Evolutionary conservation across 2,329 filamentous ascomycete genomes (phyloP).

Genomic region (Penicillium corylophilum): DNA sequence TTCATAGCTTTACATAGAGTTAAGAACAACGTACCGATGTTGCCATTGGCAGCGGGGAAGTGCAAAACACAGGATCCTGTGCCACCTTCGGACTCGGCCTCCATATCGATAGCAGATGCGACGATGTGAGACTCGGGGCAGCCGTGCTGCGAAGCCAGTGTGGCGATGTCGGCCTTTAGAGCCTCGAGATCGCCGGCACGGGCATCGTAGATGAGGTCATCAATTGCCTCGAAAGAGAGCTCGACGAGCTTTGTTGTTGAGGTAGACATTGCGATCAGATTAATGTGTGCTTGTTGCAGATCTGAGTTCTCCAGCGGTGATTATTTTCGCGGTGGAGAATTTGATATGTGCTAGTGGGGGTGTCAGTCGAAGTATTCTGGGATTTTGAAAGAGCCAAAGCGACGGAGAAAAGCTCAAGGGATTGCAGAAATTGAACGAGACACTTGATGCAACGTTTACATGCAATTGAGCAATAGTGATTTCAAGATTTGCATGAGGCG

Average conservation of each 20-base stretch:
- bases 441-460: neutral
- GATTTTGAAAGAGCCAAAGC: neutral
- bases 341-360: constrained; percentile 9
- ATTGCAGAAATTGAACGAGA: neutral
- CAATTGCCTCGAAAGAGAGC: constrained; percentile 75
- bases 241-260: constrained; percentile 24
- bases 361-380: constrained; percentile 7
- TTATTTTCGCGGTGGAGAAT: constrained; percentile 7
- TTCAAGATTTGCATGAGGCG: constrained; percentile 8
- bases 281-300: constrained; percentile 5
- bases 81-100: constrained; percentile 68
- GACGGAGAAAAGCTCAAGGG: neutral
- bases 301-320: neutral
- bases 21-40: constrained; percentile 60
- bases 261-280: constrained; percentile 10
- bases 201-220: constrained; percentile 86
- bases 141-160: constrained; percentile 62
- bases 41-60: constrained; percentile 90
- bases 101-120: constrained; percentile 67
- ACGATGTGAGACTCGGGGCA: constrained; percentile 64
- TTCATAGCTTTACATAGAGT: neutral
- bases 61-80: constrained; percentile 62
- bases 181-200: constrained; percentile 74
- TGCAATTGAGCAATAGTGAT: neutral
- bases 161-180: constrained; percentile 59